Conservation (phyloP, 805 yeast species). For the Spathaspora gorwiae region DNA sequence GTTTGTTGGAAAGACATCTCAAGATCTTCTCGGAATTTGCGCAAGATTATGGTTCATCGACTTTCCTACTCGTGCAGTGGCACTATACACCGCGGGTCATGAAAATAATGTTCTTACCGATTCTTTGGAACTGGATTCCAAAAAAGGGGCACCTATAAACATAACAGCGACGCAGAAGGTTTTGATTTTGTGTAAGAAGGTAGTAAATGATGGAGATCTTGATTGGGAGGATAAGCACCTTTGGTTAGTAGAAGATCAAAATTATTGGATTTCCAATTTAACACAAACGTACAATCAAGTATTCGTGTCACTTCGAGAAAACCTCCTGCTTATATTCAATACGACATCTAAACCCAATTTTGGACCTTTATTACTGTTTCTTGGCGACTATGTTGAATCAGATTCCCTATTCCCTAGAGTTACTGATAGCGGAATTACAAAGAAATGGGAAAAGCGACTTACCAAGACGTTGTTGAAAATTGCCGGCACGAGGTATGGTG, state of each 20-base stretch:
- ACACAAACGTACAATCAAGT: slow-evolving; percentile 42
- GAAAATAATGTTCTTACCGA: slow-evolving; percentile 28
- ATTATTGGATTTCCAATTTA: slow-evolving; percentile 46
- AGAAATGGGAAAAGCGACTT: slow-evolving; percentile 43
- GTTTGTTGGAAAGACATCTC: slow-evolving; percentile 36
- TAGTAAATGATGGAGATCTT: slow-evolving; percentile 27
- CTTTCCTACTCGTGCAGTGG: slow-evolving; percentile 43
- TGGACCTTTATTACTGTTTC: slow-evolving; percentile 45
- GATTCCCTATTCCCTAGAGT: slow-evolving; percentile 41
- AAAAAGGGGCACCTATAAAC: slow-evolving; percentile 28
- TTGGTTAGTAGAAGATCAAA: slow-evolving; percentile 44
- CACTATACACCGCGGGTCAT: slow-evolving; percentile 48
- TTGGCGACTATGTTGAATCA: slow-evolving; percentile 47
- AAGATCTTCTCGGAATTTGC: slow-evolving; percentile 40
- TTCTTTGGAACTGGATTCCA: slow-evolving; percentile 14
- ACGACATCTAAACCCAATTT: slow-evolving; percentile 50
- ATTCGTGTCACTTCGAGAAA: slow-evolving; percentile 41
- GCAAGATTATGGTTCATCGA: slow-evolving; percentile 58
- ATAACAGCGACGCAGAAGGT: slow-evolving; percentile 20
- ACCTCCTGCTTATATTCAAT: slow-evolving; percentile 38
- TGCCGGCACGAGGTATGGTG: slow-evolving; percentile 38
- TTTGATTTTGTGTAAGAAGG: slow-evolving; percentile 24
- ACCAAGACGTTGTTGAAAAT: slow-evolving; percentile 29
- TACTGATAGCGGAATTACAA: slow-evolving; percentile 31
- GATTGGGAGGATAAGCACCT: slow-evolving; percentile 26